Conservation (phyloP, 164 flowering plant species). For the Echeveria elegans region DNA sequence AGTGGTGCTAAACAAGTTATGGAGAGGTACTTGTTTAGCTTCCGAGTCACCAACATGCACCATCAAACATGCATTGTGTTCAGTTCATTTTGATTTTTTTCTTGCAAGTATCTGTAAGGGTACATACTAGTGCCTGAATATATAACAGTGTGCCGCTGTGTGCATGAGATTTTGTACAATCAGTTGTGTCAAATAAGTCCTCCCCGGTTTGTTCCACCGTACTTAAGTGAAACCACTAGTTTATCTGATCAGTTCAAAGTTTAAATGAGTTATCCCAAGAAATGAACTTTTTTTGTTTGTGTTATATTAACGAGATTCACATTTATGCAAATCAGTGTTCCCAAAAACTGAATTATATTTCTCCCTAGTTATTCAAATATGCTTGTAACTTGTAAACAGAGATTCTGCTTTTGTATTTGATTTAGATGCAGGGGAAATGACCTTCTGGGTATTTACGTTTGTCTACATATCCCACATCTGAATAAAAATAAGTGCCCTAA, state of each 20-base stretch:
- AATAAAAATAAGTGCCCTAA: too few relatives aligned
- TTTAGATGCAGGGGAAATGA: too few relatives aligned
- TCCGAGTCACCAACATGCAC: background rate
- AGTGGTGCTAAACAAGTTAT: background rate
- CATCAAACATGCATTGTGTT: conserved; percentile 14
- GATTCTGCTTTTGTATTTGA: too few relatives aligned
- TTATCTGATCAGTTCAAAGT: background rate
- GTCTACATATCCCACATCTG: too few relatives aligned
- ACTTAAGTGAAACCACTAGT: background rate
- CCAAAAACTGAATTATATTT: too few relatives aligned
- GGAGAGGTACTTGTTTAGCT: conserved; percentile 2
- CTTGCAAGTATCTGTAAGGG: background rate
- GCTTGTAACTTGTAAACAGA: too few relatives aligned
- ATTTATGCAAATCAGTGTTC: too few relatives aligned
- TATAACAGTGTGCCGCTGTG: background rate
- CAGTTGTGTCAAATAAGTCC: background rate
- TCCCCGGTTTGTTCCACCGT: background rate
- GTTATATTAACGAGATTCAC: too few relatives aligned
- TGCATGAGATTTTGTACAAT: background rate
- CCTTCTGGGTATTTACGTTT: too few relatives aligned
- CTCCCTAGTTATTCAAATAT: too few relatives aligned
- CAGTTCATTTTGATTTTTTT: background rate
- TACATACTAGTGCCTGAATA: too few relatives aligned
- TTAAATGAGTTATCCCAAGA: background rate
- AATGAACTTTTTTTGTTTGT: background rate